Base-by-base conservation (phyloP, 1,139 yeast species). In the Blastobotrys illinoisensis region DNA sequence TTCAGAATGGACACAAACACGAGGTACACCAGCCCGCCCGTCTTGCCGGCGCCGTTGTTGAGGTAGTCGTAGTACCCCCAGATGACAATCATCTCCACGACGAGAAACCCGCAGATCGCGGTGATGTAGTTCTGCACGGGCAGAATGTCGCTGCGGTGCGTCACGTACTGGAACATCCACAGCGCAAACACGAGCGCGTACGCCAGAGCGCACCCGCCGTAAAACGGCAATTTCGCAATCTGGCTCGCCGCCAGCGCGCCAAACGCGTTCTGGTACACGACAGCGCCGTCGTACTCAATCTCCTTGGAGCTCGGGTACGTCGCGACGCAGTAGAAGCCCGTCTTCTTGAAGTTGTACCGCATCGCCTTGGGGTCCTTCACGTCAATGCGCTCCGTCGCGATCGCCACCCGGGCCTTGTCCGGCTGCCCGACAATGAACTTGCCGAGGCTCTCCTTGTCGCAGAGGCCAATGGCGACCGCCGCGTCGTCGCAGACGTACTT, bases 301-400 rank as follows among this genome's bases (percentile, higher is more conserved):
- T 68, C 68, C 4, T 66, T 63, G 1, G 68, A 58, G 46, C 69
- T 66, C 20, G 83, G 76, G 62, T 75, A 81, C 0, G 95, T 86
- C 1, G 90, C 83, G 26, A 93, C 85, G 74, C 99, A 93, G 73
- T 91, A 93, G 70, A 87, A 93, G 2, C 98, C 98, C 0, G 98
- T 88, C 54, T 77, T 76, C 58, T 79, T 75, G 46, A 95, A 81
- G 3, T 78, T 76, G 67, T 90, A 93, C 51, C 79, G 77, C 56
- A 83, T 71, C 50, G 82, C 80, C 46, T 83, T 82, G 20, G 80
- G 76, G 2, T 93, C 90, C 54, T 79, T 71, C 19, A 79, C 76
- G 21, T 77, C 76, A 64, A 88, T 72, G 53, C 77, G 74, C 28
- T 80, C 75, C 0, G 89, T 79, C 66, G 79, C 73, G 47, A 88